Evolutionary conservation across 1,139 yeast species (phyloP), one percentile per base, ranked within the genome.

Genomic region (Debaryomyces robertsiae): DNA sequence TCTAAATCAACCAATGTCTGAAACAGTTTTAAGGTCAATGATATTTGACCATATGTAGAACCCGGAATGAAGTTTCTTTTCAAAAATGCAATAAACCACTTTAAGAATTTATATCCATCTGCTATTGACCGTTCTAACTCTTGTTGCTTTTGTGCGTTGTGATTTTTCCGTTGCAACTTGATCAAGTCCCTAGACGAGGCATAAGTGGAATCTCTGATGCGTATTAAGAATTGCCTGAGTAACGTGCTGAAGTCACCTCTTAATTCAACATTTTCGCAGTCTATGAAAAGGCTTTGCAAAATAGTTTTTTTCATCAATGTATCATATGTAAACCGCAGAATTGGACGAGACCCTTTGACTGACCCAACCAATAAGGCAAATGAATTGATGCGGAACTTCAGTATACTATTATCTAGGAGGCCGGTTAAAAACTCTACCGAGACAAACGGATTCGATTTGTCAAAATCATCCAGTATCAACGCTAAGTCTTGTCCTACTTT

Each of bases 181-280:
- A 50, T 52, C 0, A 70, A 60, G 40, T 79, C 83, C 52, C 84
- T 74, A 30, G 71, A 55, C 23, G 76, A 50, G 0, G 81, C 75
- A 56, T 83, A 80, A 1, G 82, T 63, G 0, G 93, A 84, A 39
- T 84, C 94, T 44, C 84, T 69, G 6, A 86, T 61, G 49, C 96
- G 69, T 30, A 74, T 62, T 3, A 87, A 56, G 48, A 89, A 81
- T 40, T 73, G 80, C 38, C 82, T 74, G 44, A 88, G 63, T 18
- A 77, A 55, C 3, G 91, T 81, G 23, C 73, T 68, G 39, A 85
- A 78, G 38, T 77, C 81, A 49, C 81, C 82, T 53, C 96, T 69
- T 0, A 78, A 68, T 43, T 84, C 93, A 10, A 89, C 73, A 38
- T 84, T 80, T 9, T 77, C 71, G 23, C 55, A 52, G 44, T 87